Evolutionary conservation across 108 stramenopile genomes (phyloP).

Genomic region (Skeletonema marinoi): DNA sequence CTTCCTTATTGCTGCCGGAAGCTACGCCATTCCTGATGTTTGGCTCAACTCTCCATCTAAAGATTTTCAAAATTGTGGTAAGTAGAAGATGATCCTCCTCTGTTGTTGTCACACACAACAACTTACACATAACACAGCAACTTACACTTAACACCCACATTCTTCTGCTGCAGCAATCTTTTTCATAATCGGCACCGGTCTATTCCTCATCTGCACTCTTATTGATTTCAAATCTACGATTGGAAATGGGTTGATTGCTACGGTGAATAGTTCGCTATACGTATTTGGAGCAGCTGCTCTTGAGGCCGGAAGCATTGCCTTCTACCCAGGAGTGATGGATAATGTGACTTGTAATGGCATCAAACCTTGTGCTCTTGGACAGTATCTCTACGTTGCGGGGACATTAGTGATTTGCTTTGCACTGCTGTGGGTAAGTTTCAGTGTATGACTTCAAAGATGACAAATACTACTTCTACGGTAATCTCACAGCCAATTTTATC

Average conservation of each 20-base stretch:
- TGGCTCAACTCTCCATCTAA: not conserved
- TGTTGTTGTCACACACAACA: not conserved
- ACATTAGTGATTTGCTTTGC: not conserved
- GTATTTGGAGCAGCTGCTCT: not conserved
- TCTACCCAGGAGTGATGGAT: not conserved
- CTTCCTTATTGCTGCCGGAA: not conserved
- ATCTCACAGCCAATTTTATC: not conserved
- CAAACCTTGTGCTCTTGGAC: not conserved
- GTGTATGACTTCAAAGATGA: not conserved
- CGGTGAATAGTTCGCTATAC: not conserved
- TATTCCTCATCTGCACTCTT: not conserved
- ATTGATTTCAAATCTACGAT: not conserved
- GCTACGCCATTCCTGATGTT: not conserved
- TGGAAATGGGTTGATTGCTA: not conserved
- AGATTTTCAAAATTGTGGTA: not conserved
- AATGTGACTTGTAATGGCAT: not conserved
- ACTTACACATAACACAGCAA: not conserved
- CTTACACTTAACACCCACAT: not conserved
- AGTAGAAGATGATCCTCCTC: not conserved
- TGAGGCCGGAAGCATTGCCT: not conserved
- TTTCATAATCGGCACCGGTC: not conserved
- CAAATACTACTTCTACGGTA: not conserved
- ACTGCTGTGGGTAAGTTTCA: not conserved
- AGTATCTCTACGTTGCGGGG: conserved; percentile 7
- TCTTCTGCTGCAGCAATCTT: not conserved